Evolutionary conservation across 108 stramenopile genomes (phyloP).

Genomic region (Pseudonitzschia multistriata): DNA sequence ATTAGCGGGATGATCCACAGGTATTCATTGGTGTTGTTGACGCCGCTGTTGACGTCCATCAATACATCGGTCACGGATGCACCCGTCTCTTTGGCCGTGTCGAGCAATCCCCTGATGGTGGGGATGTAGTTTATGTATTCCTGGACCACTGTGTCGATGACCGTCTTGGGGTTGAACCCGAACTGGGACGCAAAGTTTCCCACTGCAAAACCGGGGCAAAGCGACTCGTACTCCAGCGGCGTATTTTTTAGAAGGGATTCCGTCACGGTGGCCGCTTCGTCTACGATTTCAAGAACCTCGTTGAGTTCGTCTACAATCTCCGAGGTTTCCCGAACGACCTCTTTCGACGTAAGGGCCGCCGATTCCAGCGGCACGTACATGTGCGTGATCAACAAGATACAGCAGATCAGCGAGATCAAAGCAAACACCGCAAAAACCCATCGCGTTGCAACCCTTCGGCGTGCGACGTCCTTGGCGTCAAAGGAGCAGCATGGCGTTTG

Average conservation of each 20-base stretch:
- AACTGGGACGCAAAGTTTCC: not conserved
- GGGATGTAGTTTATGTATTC: constrained; percentile 3
- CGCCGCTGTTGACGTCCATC: not conserved
- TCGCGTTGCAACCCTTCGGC: constrained; percentile 13
- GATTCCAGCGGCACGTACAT: constrained; percentile 9
- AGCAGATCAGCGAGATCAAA: not conserved
- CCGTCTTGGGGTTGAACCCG: constrained; percentile 8
- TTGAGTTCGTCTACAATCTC: constrained; percentile 4
- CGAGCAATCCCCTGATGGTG: not conserved
- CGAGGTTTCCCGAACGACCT: not conserved
- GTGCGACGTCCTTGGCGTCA: not conserved
- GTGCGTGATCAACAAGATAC: constrained; percentile 11
- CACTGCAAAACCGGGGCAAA: constrained; percentile 17
- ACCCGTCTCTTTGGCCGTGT: constrained; percentile 5
- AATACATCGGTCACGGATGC: constrained; percentile 3
- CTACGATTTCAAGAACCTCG: not conserved
- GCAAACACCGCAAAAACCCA: not conserved
- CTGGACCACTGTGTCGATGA: not conserved
- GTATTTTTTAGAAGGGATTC: not conserved
- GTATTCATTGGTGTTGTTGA: constrained; percentile 9
- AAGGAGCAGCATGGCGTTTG: constrained; percentile 13
- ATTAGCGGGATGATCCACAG: constrained; percentile 27
- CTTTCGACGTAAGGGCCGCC: not conserved
- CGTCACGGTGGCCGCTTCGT: not conserved
- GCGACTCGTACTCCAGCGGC: not conserved